Conservation (phyloP, 371 early-diverging fungal genomes). For the Chytridium lagenaria region DNA sequence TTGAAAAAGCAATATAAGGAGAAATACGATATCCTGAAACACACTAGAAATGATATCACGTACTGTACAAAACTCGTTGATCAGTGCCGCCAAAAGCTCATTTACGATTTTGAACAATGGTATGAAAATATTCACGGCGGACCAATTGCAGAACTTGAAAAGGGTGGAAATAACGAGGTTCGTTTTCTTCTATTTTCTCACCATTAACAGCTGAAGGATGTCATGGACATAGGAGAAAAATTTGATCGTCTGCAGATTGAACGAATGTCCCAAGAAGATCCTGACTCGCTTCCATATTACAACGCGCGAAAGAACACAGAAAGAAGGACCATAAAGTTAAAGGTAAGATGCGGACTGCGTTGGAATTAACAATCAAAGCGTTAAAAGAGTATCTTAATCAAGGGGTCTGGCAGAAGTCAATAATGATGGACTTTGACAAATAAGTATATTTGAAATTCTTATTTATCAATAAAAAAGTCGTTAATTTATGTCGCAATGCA, state of each 20-base stretch:
- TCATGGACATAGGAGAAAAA: conserved; percentile 62
- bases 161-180: conserved; percentile 35
- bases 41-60: conserved; percentile 48
- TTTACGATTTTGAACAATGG: conserved; percentile 63
- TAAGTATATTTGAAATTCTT: too few species aligned
- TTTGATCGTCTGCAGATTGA: conserved; percentile 60
- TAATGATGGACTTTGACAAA: too few species aligned
- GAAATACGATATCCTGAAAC: conserved; percentile 41
- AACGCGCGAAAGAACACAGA: conserved; percentile 56
- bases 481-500: too few species aligned
- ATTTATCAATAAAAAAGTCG: too few species aligned
- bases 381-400: too few species aligned
- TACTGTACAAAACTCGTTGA: conserved; percentile 59
- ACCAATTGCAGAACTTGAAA: conserved; percentile 32
- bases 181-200: too few species aligned
- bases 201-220: conserved; percentile 52
- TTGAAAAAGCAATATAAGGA: conserved; percentile 51
- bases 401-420: too few species aligned
- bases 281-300: conserved; percentile 58
- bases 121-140: conserved; percentile 47
- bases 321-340: conserved; percentile 26
- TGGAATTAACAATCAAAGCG: too few species aligned
- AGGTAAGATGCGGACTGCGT: too few species aligned
- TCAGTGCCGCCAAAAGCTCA: conserved; percentile 57
- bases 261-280: conserved; percentile 58